A percentile compares a stretch with the other conserved stretches of the same genome.
phyloP scores from a whole-genome alignment of 2,329 filamentous ascomycete species.

The Trichoderma gracile region DNA sequence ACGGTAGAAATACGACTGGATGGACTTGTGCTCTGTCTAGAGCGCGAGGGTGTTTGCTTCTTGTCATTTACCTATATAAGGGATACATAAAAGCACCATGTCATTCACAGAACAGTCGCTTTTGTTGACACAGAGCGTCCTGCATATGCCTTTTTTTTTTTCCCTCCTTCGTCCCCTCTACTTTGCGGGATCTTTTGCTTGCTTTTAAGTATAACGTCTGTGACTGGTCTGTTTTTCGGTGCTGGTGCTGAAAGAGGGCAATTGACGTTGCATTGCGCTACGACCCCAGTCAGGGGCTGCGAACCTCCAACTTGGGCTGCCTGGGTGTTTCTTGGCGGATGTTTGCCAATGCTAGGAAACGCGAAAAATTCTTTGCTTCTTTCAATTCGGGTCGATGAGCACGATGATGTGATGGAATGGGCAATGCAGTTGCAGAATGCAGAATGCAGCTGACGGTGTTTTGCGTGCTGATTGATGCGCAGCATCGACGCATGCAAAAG shows the following conservation, averaged over 20 bases:
- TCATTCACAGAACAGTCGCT: too few relatives aligned
- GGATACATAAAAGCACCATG: conserved; percentile 12
- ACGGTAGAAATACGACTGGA: conserved; percentile 12
- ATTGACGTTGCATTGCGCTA: conserved; percentile 6
- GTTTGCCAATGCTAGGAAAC: too few relatives aligned
- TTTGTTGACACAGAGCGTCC: too few relatives aligned
- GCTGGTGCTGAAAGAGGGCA: not conserved
- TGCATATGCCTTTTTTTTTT: too few relatives aligned
- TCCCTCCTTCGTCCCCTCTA: too few relatives aligned
- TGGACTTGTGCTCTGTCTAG: conserved; percentile 3
- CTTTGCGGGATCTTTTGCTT: too few relatives aligned
- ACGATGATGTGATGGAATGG: too few relatives aligned
- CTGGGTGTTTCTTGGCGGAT: too few relatives aligned
- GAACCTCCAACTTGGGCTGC: too few relatives aligned
- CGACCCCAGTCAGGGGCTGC: conserved; percentile 18
- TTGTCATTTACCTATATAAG: conserved; percentile 22
- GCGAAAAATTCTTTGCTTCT: too few relatives aligned
- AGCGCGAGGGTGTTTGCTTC: not conserved
- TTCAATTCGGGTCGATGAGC: too few relatives aligned
- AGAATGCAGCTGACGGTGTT: not conserved
- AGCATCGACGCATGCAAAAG: not conserved
- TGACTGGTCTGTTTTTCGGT: not conserved
- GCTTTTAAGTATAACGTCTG: too few relatives aligned
- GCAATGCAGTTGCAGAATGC: not conserved
- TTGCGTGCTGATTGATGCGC: not conserved